A percentile compares a stretch with the other conserved stretches of the same genome.
Evolutionary conservation across 352 stramenopile species (phyloP).

Genomic region (Blastocystis hominis): DNA sequence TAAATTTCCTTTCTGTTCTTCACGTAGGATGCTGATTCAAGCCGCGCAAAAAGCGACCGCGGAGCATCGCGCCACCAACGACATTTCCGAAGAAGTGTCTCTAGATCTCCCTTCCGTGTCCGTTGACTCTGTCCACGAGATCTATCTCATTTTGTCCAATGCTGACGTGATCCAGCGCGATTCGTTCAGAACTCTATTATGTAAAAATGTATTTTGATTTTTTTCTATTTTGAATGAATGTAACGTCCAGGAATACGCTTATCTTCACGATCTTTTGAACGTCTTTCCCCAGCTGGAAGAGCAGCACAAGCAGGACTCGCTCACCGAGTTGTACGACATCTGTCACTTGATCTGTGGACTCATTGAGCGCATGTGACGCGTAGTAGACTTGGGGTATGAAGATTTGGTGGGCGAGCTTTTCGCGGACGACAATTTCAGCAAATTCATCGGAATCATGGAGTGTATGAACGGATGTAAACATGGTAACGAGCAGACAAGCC

Average conservation of each 20-base stretch:
- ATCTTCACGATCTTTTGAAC: conserved; percentile 12
- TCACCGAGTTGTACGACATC: background rate
- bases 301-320: background rate
- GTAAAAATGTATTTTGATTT: background rate
- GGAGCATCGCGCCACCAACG: background rate
- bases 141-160: background rate
- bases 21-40: background rate
- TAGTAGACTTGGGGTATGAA: conserved; percentile 52
- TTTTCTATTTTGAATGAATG: background rate
- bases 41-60: background rate
- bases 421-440: background rate
- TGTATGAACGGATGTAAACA: background rate
- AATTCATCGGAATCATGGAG: conserved; percentile 46
- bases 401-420: conserved; percentile 36
- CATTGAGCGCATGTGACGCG: background rate
- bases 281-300: conserved; percentile 4
- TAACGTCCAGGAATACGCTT: background rate
- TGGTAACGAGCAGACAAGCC: conserved; percentile 6
- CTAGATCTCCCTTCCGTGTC: conserved; percentile 9
- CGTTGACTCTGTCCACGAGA: background rate
- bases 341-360: background rate
- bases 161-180: conserved; percentile 30
- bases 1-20: background rate
- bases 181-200: background rate
- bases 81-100: background rate